Evolutionary conservation across 169 alveolate species (phyloP).

Genomic region (Plasmodium berghei): DNA sequence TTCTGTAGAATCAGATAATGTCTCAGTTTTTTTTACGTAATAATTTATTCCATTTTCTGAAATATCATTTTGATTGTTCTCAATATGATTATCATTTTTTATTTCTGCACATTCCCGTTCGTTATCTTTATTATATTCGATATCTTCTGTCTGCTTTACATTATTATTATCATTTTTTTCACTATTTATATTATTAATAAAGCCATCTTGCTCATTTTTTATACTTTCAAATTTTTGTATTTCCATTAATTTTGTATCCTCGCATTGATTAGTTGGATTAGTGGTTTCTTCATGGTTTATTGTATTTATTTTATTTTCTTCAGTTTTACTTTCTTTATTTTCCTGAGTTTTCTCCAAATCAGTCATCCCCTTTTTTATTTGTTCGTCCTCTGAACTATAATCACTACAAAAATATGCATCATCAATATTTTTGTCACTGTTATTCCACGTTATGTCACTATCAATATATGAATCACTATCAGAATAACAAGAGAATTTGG

Average conservation of each 20-base stretch:
- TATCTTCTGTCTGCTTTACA: neutral
- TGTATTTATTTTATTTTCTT: neutral
- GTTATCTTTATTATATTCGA: neutral
- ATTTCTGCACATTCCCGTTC: neutral
- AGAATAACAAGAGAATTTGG: slow-evolving; percentile 71
- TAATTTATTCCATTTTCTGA: slow-evolving; percentile 3
- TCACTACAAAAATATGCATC: slow-evolving; percentile 6
- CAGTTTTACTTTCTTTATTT: neutral
- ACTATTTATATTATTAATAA: too few relatives aligned
- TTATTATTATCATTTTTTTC: too few relatives aligned
- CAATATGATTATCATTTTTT: neutral
- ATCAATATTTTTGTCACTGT: neutral
- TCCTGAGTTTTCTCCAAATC: neutral
- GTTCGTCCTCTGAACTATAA: neutral
- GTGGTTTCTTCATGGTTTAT: neutral
- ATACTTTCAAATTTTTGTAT: neutral
- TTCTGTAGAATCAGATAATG: slow-evolving; percentile 7
- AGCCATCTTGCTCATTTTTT: neutral
- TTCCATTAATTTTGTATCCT: neutral
- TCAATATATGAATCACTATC: slow-evolving; percentile 77
- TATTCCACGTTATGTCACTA: slow-evolving; percentile 71
- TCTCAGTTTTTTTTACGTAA: neutral
- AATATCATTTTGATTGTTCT: neutral
- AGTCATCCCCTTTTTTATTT: neutral
- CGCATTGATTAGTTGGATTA: neutral